Base-by-base conservation (phyloP, 164 flowering plant genomes). In the Buxus sempervirens region DNA sequence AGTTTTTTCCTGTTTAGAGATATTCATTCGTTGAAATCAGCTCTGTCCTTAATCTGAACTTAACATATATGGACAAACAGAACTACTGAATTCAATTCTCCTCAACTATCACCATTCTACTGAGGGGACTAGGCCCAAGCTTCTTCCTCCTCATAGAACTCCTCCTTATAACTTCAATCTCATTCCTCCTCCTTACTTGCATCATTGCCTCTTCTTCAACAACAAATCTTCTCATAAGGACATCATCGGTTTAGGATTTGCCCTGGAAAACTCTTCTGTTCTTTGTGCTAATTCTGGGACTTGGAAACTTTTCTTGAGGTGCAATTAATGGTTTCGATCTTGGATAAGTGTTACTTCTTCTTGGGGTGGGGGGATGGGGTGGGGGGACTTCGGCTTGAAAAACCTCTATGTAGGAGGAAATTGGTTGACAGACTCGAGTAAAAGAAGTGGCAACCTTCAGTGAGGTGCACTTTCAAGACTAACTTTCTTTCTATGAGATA, bases 191-290 rank as follows among this genome's bases (percentile, higher is more conserved):
- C 55, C 88, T 84, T 9, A 79, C 67, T 69, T 90, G 88, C 87
- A 87, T 83, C 97, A 90, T 89, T 32, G 96, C 90, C 66, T 88
- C 93, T 60, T 91, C 97, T 74, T 88, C 96, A 69, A 82, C 75
- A n/a, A 93, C 96, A 79, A 93, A 93, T 66, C 97, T 85, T 65
- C 91, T 85, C 97, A 93, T 93, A 60, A 89, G 64, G 8, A 84
- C 94, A 76, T 93, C 91, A 63, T 93, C 98, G 0, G 80, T 91
- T 77, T 91, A 72, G 0, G 98, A 93, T 58, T 93, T 91, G 20
- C 98, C 98, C 7, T 97, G 65, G 49, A 91, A 93, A 51, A 90
- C 72, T 26, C 81, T 77, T 45, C 90, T 74, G n/a, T 84, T 82
- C 42, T 84, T 93, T 15, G 60, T 57, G 66, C 84, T 84, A 54